Percentiles rank a stretch among this genome's conserved stretches.
Evolutionary conservation across 192 early-diverging fungal genomes (phyloP).

Genomic region (Rhizoclosmatium sp.): DNA sequence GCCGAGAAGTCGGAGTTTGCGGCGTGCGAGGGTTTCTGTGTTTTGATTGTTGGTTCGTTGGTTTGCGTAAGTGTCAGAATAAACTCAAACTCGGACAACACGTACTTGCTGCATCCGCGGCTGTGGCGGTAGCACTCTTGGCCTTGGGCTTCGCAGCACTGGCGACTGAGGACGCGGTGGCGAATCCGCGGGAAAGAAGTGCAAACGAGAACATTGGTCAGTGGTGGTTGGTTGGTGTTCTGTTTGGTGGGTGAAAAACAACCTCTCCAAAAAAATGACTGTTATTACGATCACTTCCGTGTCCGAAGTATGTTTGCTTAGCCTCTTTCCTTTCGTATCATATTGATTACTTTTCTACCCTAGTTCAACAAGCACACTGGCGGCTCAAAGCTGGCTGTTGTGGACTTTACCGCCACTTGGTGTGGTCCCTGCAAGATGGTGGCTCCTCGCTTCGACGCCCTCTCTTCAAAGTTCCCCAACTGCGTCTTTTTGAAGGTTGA

Average conservation of each 20-base stretch:
- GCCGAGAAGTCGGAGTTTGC: not conserved
- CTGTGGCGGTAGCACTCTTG: too few relatives aligned
- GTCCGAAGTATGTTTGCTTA: not conserved
- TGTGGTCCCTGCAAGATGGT: conserved; percentile 66
- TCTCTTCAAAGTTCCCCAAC: conserved; percentile 61
- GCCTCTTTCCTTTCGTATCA: not conserved
- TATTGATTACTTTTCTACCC: not conserved
- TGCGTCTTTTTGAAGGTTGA: conserved; percentile 82
- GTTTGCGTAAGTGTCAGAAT: too few relatives aligned
- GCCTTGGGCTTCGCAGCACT: not conserved
- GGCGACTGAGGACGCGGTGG: not conserved
- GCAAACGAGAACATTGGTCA: not conserved
- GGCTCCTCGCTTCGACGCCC: conserved; percentile 62
- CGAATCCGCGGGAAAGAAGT: not conserved
- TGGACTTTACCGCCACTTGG: conserved; percentile 43
- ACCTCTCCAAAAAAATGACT: not conserved
- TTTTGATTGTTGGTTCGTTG: too few relatives aligned
- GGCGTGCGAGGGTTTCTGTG: not conserved
- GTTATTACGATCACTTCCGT: conserved; percentile 24
- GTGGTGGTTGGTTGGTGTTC: not conserved
- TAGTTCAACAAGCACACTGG: conserved; percentile 25
- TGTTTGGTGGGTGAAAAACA: not conserved
- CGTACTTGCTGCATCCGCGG: too few relatives aligned
- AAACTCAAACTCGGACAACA: too few relatives aligned
- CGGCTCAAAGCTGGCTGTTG: conserved; percentile 31